These are phyloP conservation scores for Hericium rajendrae DNA, from an alignment of 768 basidiomycete genomes.

Conservation along the genomic window DNA sequence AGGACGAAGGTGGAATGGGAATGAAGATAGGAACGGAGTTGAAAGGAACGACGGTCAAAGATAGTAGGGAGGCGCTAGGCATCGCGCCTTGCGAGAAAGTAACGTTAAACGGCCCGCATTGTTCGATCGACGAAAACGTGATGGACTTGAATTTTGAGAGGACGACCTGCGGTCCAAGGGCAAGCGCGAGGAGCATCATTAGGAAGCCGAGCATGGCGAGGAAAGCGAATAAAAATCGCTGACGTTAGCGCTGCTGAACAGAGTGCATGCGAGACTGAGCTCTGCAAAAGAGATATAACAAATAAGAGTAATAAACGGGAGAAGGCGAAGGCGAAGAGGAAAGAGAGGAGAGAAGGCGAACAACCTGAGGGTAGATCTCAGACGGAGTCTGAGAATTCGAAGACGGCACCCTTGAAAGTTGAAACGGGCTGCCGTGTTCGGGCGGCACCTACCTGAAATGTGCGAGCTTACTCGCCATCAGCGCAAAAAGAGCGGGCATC, in stretches of 20 bases:
- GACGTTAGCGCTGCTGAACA: neutral
- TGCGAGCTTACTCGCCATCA: neutral
- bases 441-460: neutral
- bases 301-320: neutral
- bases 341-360: neutral
- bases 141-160: conserved; percentile 21
- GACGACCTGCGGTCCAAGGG: conserved; percentile 18
- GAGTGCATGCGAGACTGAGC: neutral
- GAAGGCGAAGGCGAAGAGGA: neutral
- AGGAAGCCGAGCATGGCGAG: conserved; percentile 6
- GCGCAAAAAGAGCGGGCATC: neutral
- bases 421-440: too few species aligned
- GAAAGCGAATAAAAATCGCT: neutral
- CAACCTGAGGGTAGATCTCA: neutral
- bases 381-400: too few species aligned
- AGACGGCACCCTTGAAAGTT: too few species aligned
- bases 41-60: conserved; percentile 45
- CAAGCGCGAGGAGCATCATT: conserved; percentile 10
- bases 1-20: conserved; percentile 30
- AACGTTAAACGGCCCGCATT: conserved; percentile 44
- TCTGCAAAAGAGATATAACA: neutral
- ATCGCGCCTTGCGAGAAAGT: conserved; percentile 32
- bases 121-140: conserved; percentile 32
- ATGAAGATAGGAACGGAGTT: conserved; percentile 40
- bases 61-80: conserved; percentile 28